Conservation (phyloP, 495 filamentous ascomycete species). For the Xylaria cubensis region DNA sequence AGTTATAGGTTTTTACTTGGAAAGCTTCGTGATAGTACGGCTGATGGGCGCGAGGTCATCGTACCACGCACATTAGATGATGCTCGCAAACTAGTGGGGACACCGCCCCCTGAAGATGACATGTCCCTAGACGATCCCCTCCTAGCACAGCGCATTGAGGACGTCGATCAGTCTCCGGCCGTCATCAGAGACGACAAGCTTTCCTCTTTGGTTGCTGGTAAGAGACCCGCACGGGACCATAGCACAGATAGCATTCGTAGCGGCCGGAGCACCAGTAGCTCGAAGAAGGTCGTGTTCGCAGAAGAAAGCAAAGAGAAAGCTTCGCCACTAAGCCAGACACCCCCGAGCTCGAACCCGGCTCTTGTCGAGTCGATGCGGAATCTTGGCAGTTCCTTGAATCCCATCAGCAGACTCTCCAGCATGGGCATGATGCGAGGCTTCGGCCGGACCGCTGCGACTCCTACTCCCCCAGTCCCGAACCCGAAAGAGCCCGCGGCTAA, state of each 20-base stretch:
- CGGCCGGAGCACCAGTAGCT: constrained; percentile 63
- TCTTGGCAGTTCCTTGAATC: constrained; percentile 82
- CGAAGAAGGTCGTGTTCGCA: constrained; percentile 56
- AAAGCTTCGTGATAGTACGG: constrained; percentile 75
- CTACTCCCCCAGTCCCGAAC: constrained; percentile 39
- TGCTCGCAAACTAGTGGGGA: constrained; percentile 82
- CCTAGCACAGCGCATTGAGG: constrained; percentile 52
- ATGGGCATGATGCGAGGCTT: constrained; percentile 77
- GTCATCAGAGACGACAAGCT: constrained; percentile 62
- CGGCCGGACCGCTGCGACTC: constrained; percentile 57
- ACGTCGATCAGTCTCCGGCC: constrained; percentile 41
- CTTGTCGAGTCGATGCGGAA: constrained; percentile 81
- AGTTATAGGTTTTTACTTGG: constrained; percentile 95
- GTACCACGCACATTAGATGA: constrained; percentile 92
- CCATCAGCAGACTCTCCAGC: constrained; percentile 75
- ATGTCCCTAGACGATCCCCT: constrained; percentile 55
- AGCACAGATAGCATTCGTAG: constrained; percentile 75
- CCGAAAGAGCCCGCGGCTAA: constrained; percentile 38
- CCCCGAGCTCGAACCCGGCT: constrained; percentile 61
- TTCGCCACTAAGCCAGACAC: constrained; percentile 33
- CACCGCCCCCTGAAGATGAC: constrained; percentile 66
- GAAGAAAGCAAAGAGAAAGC: constrained; percentile 48
- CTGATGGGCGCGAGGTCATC: constrained; percentile 52
- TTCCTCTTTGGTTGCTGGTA: constrained; percentile 67
- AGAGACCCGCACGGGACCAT: constrained; percentile 67